These are phyloP conservation scores for Pseudoturritis turrita DNA, from an alignment of 345 rosid species.

Conservation along the genomic window DNA sequence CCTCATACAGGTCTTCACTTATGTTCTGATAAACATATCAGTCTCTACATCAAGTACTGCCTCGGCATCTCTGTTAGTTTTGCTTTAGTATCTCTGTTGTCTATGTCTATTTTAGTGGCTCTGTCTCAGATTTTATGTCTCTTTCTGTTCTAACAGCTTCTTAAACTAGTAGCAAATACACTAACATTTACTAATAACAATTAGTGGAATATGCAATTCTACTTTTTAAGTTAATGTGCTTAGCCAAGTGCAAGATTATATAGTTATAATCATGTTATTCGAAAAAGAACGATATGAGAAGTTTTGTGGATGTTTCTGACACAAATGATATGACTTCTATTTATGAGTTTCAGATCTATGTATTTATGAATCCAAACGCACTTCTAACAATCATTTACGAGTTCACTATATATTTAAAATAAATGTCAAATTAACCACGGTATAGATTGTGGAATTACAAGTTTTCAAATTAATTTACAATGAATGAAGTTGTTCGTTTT, in stretches of 20 bases:
- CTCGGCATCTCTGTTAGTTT: no score
- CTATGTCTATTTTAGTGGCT: no score
- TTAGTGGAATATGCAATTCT: not conserved
- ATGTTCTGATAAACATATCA: no score
- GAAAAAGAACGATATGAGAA: not conserved
- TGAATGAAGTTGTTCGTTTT: no score
- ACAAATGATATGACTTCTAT: conserved; percentile 3
- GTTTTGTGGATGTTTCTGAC: conserved; percentile 3
- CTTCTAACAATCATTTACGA: not conserved
- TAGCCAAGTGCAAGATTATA: not conserved
- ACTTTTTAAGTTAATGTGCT: not conserved
- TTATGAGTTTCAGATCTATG: not conserved
- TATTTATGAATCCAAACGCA: not conserved
- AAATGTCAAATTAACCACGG: not conserved
- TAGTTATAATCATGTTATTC: conserved; percentile 5
- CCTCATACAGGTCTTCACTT: no score
- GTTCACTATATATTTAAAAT: not conserved
- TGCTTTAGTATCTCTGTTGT: no score
- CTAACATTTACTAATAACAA: conserved; percentile 6
- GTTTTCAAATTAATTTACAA: no score
- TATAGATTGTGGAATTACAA: no score
- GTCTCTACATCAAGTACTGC: no score
- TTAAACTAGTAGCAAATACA: no score
- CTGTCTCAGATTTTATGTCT: no score
- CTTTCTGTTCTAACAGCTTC: no score